These are phyloP conservation scores for Fomitiporia mediterranea DNA, from an alignment of 1,284 basidiomycete genomes.

Conservation along the genomic window DNA sequence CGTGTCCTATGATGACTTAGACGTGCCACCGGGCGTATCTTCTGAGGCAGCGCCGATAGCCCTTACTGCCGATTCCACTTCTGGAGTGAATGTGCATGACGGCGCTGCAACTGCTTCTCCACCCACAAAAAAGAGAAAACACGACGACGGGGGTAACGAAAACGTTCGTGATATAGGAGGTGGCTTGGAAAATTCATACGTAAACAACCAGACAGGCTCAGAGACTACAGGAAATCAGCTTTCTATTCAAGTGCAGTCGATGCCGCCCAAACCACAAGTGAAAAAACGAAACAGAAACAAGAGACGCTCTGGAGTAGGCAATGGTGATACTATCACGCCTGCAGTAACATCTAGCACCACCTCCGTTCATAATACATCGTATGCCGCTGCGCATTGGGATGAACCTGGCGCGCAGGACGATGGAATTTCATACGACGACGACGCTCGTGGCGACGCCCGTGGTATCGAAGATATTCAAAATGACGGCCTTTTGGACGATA, in stretches of 20 bases:
- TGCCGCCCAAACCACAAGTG: conserved; percentile 11
- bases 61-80: not conserved
- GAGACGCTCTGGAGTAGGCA: not conserved
- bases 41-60: not conserved
- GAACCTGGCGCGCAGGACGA: conserved; percentile 34
- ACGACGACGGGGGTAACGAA: conserved; percentile 2
- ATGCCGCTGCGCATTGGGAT: conserved; percentile 41
- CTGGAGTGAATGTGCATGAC: not conserved
- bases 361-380: not conserved
- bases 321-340: not conserved
- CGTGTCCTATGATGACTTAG: conserved; percentile 18
- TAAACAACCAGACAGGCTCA: no score
- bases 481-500: conserved; percentile 21
- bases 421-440: conserved; percentile 31
- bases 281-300: conserved; percentile 6
- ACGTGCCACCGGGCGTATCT: not conserved
- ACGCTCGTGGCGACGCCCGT: conserved; percentile 21
- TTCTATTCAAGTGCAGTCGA: not conserved
- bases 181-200: no score
- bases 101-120: not conserved
- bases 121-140: conserved; percentile 15
- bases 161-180: no score
- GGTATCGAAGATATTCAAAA: conserved; percentile 20
- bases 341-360: not conserved
- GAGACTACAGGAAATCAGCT: not conserved